Percentiles rank a stretch among this genome's conserved stretches.
phyloP scores from a whole-genome alignment of 495 filamentous ascomycete genomes.

The Aspergillus heteromorphus region DNA sequence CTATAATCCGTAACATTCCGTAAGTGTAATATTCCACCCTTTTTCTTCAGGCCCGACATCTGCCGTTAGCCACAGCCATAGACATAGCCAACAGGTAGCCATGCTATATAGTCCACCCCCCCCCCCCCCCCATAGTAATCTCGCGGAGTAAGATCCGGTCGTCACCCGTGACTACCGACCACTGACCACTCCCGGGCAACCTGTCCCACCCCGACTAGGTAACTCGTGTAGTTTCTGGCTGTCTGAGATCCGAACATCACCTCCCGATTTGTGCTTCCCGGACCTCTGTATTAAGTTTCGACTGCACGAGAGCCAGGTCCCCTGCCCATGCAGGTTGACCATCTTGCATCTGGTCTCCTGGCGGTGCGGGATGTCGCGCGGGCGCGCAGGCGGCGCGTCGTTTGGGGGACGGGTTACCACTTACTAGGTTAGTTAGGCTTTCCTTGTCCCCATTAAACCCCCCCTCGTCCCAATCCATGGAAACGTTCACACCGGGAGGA shows the following conservation, averaged over 20 bases:
- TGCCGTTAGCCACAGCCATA: background rate
- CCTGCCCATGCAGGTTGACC: conserved; percentile 4
- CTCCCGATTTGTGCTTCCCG: background rate
- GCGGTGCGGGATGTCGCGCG: background rate
- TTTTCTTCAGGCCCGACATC: background rate
- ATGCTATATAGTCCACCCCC: too few species aligned
- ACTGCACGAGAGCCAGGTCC: conserved; percentile 6
- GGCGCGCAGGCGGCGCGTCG: too few species aligned
- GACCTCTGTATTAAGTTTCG: conserved; percentile 1
- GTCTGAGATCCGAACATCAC: background rate
- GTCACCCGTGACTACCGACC: background rate
- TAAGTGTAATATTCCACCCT: too few species aligned
- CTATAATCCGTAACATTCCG: too few species aligned
- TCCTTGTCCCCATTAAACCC: background rate
- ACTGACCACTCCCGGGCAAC: background rate
- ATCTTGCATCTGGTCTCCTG: conserved; percentile 3
- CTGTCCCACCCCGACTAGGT: background rate
- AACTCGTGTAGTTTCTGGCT: conserved; percentile 2
- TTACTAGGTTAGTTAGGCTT: too few species aligned
- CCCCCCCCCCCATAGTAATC: background rate
- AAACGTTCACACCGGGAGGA: background rate
- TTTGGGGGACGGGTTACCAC: too few species aligned
- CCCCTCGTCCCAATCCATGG: background rate
- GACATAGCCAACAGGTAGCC: too few species aligned
- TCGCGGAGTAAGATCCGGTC: background rate